Conservation (phyloP, 371 early-diverging fungal species). For the Mortierella sp. region DNA sequence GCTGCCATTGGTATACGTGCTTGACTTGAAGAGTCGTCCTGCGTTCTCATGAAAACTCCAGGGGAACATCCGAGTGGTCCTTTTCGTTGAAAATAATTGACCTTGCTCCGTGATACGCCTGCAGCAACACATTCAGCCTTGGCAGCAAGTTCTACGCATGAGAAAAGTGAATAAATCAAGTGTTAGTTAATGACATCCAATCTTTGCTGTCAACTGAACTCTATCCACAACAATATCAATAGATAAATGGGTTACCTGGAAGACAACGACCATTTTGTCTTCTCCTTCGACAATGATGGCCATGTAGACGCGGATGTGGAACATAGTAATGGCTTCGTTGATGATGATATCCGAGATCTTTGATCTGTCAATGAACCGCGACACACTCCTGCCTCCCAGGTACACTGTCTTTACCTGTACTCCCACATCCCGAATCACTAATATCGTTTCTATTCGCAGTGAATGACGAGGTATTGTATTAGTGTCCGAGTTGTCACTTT, state of each 20-base stretch:
- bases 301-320: conserved; percentile 81
- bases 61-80: conserved; percentile 46
- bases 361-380: conserved; percentile 73
- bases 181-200: neutral
- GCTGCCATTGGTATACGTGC: conserved; percentile 3
- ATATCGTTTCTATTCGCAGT: conserved; percentile 65
- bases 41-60: conserved; percentile 30
- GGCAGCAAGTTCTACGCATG: conserved; percentile 76
- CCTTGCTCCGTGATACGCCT: conserved; percentile 70
- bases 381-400: conserved; percentile 66
- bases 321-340: conserved; percentile 82
- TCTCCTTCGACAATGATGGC: conserved; percentile 75
- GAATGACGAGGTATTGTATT: neutral
- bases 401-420: conserved; percentile 76
- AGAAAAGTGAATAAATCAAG: neutral
- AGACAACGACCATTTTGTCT: conserved; percentile 76
- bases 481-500: too few species aligned
- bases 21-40: neutral
- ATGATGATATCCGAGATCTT: conserved; percentile 78
- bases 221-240: conserved; percentile 6
- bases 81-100: conserved; percentile 65
- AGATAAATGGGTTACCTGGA: conserved; percentile 63
- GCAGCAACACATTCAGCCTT: conserved; percentile 62
- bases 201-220: neutral
- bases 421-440: conserved; percentile 77